Evolutionary conservation across 2,329 filamentous ascomycete genomes (phyloP).

Genomic region (Acephala macrosclerotiorum): DNA sequence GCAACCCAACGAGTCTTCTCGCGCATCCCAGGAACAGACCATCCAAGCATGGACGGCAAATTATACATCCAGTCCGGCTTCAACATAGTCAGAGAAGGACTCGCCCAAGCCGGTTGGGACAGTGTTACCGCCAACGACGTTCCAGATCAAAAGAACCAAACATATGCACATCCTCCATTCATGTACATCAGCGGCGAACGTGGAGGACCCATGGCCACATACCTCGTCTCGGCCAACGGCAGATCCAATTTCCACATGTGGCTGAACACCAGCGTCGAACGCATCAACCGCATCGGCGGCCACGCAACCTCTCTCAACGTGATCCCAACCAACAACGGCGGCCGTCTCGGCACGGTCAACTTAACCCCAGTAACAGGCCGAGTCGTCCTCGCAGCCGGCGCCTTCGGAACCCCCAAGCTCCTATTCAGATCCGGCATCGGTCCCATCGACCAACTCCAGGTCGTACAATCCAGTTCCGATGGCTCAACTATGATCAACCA

Average conservation of each 20-base stretch:
- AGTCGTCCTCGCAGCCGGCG: constrained; percentile 72
- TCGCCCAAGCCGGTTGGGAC: constrained; percentile 67
- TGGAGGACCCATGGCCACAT: constrained; percentile 74
- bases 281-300: constrained; percentile 68
- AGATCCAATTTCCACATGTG: constrained; percentile 72
- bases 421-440: constrained; percentile 74
- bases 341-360: constrained; percentile 65
- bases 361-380: constrained; percentile 66
- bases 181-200: constrained; percentile 73
- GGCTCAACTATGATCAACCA: constrained; percentile 58
- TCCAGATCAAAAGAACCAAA: constrained; percentile 70
- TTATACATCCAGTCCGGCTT: constrained; percentile 74
- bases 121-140: constrained; percentile 64
- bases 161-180: constrained; percentile 69
- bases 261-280: constrained; percentile 70
- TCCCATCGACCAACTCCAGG: constrained; percentile 49
- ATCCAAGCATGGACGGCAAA: constrained; percentile 70
- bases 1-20: constrained; percentile 69
- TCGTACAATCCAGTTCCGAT: constrained; percentile 58
- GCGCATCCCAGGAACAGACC: constrained; percentile 74
- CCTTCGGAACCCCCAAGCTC: constrained; percentile 68
- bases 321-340: constrained; percentile 59
- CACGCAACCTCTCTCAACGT: constrained; percentile 73
- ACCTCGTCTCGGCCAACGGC: constrained; percentile 67
- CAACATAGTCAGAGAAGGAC: constrained; percentile 65